Percentiles rank a stretch among this genome's conserved stretches.
These are phyloP conservation scores for Meripilus lineatus DNA, from an alignment of 1,284 basidiomycete genomes.

Conservation along the genomic window DNA sequence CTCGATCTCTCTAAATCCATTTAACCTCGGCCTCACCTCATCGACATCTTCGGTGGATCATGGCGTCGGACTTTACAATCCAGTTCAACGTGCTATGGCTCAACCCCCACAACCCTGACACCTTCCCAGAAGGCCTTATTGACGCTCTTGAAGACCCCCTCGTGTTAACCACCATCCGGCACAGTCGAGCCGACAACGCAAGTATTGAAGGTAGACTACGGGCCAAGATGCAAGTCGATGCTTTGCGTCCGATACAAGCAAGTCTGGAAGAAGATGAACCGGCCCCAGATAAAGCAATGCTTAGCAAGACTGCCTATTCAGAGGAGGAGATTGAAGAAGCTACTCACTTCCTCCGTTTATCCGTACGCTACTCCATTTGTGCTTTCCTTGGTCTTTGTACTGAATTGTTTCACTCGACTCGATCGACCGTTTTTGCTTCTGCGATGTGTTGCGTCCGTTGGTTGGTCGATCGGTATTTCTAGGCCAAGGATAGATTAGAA, in stretches of 20 bases:
- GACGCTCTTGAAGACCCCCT: conserved; percentile 44
- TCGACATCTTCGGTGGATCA: conserved; percentile 1
- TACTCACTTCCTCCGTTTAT: conserved; percentile 59
- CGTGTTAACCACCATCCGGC: conserved; percentile 21
- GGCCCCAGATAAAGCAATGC: conserved; percentile 18
- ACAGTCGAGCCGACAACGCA: conserved; percentile 17
- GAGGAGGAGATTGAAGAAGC: conserved; percentile 61
- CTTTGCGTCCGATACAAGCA: conserved; percentile 46
- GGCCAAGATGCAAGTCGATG: conserved; percentile 65
- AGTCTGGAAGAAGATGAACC: conserved; percentile 29
- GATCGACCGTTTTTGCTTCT: too few relatives aligned
- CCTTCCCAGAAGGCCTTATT: conserved; percentile 61
- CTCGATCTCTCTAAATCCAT: conserved; percentile 3
- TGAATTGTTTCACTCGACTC: background rate
- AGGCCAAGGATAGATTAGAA: conserved; percentile 68
- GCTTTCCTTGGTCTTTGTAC: conserved; percentile 2
- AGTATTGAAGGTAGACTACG: conserved; percentile 47
- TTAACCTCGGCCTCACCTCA: background rate
- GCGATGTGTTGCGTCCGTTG: too few relatives aligned
- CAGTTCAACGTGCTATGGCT: conserved; percentile 81
- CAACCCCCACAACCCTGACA: conserved; percentile 54
- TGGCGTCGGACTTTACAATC: background rate
- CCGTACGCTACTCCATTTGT: conserved; percentile 41
- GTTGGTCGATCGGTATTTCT: conserved; percentile 2
- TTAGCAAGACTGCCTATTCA: conserved; percentile 34